Evolutionary conservation across 768 basidiomycete genomes (phyloP).

Genomic region (Boletus patriciae): DNA sequence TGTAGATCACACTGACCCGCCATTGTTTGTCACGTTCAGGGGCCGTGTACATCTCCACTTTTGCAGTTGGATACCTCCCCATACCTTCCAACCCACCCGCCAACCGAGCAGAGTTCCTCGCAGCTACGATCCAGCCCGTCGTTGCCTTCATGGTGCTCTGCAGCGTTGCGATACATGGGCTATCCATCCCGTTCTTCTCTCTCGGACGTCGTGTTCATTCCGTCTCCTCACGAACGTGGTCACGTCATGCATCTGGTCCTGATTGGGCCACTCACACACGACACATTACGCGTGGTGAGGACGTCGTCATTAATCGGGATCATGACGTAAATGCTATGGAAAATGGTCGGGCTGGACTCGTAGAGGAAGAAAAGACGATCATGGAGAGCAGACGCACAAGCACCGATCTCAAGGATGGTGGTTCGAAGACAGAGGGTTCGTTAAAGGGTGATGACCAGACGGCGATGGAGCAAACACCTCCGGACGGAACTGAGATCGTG

Average conservation of each 20-base stretch:
- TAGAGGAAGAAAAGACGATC: slow-evolving; percentile 31
- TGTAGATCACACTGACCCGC: slow-evolving; percentile 1
- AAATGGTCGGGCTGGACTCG: slow-evolving; percentile 38
- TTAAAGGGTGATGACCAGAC: slow-evolving; percentile 20
- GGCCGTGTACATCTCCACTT: slow-evolving; percentile 90
- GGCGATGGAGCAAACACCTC: slow-evolving; percentile 38
- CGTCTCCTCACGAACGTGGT: slow-evolving; percentile 79
- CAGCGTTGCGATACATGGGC: slow-evolving; percentile 83
- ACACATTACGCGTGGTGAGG: slow-evolving; percentile 66
- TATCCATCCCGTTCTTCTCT: slow-evolving; percentile 94
- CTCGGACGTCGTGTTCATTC: slow-evolving; percentile 89
- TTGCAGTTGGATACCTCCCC: slow-evolving; percentile 65
- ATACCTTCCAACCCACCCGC: slow-evolving; percentile 44
- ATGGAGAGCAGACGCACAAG: slow-evolving; percentile 28
- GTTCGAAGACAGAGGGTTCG: slow-evolving; percentile 10
- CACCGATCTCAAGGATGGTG: slow-evolving; percentile 7
- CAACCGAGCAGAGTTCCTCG: slow-evolving; percentile 63
- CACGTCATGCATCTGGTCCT: slow-evolving; percentile 67
- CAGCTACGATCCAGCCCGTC: slow-evolving; percentile 84
- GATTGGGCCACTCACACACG: slow-evolving; percentile 85
- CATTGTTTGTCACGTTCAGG: slow-evolving; percentile 40
- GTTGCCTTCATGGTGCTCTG: slow-evolving; percentile 93
- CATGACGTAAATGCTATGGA: slow-evolving; percentile 48
- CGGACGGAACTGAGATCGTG: slow-evolving; percentile 42
- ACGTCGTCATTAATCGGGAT: slow-evolving; percentile 87